Evolutionary conservation across 2,329 filamentous ascomycete species (phyloP), one percentile per base, ranked within the genome.

Genomic region (Diaporthe aspalathi): DNA sequence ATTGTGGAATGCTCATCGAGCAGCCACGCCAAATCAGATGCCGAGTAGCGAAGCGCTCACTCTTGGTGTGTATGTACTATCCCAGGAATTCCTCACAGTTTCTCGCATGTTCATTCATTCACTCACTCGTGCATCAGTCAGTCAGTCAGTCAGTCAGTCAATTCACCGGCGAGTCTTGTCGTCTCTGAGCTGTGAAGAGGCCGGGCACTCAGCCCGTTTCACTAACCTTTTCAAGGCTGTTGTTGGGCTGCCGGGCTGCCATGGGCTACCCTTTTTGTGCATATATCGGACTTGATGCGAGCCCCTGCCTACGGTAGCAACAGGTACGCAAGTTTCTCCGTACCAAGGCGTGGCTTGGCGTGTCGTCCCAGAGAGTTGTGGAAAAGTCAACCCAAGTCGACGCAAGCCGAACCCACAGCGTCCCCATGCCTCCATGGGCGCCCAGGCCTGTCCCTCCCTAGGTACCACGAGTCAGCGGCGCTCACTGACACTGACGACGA

Each of bases 1-100:
- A 68, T 60, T 57, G 47, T 60, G 67, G 67, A 68, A 68, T 68
- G 67, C 60, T 65, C 60, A 50, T 50, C 29, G 60, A 50, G 60
- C 45, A 65, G 45, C n/a, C 29, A 65, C 45, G 29, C n/a, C 43
- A 68, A 54, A 57, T 56, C 66, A 68, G 52, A 47, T 38, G 12
- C 12, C 27, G 35, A 47, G 35, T 24, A 16, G 54, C 20, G 49
- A 52, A 67, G 65, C 24, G 35, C 65, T 67, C 35, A 24, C 65
- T 54, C 27, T 35, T 29, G 24, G 27, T 45, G 38, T 22, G 38
- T 9, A 35, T 50, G 38, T 32, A 9, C 32, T 32, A 9, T 9
- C 29, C 43, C 43, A 63, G 12, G 60, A 49, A 49, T 63, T 63
- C 29, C 17, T 38, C 29, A 35, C 3, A 27, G 6, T 22, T 47